Conservation (phyloP, 2,329 filamentous ascomycete species). For the Colletotrichum zoysiae region DNA sequence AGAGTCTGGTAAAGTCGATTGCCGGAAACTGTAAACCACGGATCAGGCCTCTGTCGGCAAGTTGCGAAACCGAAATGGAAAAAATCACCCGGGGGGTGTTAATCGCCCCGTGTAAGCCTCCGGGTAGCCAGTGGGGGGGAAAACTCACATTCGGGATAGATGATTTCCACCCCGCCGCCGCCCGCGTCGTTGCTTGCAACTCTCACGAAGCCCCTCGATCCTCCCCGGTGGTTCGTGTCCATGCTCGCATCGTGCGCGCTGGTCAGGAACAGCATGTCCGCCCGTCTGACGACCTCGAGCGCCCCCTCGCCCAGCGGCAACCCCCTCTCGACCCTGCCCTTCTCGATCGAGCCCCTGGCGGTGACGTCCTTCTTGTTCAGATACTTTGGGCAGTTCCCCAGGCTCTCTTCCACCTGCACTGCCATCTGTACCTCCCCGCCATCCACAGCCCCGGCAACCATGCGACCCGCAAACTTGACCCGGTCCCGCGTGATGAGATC, state of each 20-base stretch:
- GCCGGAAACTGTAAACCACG: slow-evolving; percentile 68
- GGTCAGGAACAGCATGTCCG: slow-evolving; percentile 85
- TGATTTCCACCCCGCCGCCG: slow-evolving; percentile 60
- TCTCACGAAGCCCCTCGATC: slow-evolving; percentile 79
- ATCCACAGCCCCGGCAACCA: slow-evolving; percentile 73
- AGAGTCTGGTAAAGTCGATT: slow-evolving; percentile 88
- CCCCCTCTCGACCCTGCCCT: slow-evolving; percentile 46
- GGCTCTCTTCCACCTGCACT: slow-evolving; percentile 76
- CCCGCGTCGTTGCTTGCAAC: slow-evolving; percentile 68
- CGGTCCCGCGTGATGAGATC: slow-evolving; percentile 77
- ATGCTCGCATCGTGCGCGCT: slow-evolving; percentile 75
- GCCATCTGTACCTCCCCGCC: slow-evolving; percentile 65
- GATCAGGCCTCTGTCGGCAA: background rate
- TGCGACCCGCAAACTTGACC: slow-evolving; percentile 79
- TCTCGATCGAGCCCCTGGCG: slow-evolving; percentile 39
- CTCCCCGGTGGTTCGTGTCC: slow-evolving; percentile 88
- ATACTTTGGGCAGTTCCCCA: slow-evolving; percentile 92
- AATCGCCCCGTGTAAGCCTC: background rate
- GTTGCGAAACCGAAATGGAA: background rate
- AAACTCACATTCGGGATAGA: slow-evolving; percentile 79
- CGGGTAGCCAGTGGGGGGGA: background rate
- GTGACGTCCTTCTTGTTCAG: slow-evolving; percentile 78
- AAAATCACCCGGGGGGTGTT: background rate
- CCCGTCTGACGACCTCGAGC: slow-evolving; percentile 68
- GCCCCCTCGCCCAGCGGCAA: slow-evolving; percentile 65